Evolutionary conservation across 345 rosid species (phyloP).

Genomic region (thale cress (Arabidopsis thaliana)): TAIR10.1 NC_003070.9:5176501-5177000

Average conservation of each 20-base stretch:
- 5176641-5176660: too few relatives aligned
- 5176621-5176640: too few relatives aligned
- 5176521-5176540: too few relatives aligned
- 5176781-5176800: constrained; percentile 19
- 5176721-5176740: background rate
- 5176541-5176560: too few relatives aligned
- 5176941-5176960: constrained; percentile 1
- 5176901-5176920: constrained; percentile 22
- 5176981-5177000: constrained; percentile 37
- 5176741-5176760: constrained; percentile 44
- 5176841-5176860: constrained; percentile 36
- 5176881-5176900: background rate
- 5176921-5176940: constrained; percentile 43
- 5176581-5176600: too few relatives aligned
- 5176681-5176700: too few relatives aligned
- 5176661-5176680: too few relatives aligned
- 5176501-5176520: background rate
- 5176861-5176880: constrained; percentile 4
- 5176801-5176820: background rate
- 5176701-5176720: too few relatives aligned
- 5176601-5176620: too few relatives aligned
- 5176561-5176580: too few relatives aligned
- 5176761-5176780: constrained; percentile 28
- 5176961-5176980: background rate
- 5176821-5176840: constrained; percentile 38